Evolutionary conservation across 73 alveolate species (phyloP).

Genomic region (Paramecium octaurelia): DNA sequence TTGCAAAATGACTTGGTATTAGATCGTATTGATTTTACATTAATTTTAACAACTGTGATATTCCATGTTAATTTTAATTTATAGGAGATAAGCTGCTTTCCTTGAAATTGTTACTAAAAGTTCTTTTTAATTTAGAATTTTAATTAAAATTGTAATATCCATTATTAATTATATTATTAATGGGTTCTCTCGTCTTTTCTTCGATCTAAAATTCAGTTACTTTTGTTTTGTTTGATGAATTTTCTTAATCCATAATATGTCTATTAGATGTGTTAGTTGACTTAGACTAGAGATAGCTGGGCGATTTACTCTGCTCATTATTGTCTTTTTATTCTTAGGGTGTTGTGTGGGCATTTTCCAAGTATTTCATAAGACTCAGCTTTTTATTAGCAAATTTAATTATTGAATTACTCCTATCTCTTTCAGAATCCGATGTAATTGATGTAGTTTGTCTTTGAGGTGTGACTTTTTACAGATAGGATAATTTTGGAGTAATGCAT

Average conservation of each 20-base stretch:
- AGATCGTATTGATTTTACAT: not conserved
- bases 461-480: not conserved
- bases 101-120: not conserved
- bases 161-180: not conserved
- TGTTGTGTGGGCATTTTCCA: constrained; percentile 26
- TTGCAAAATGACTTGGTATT: not conserved
- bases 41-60: not conserved
- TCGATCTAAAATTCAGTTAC: not conserved
- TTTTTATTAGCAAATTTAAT: not conserved
- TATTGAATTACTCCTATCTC: constrained; percentile 34
- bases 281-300: not conserved
- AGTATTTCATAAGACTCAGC: not conserved
- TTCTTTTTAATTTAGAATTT: not conserved
- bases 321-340: not conserved
- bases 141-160: not conserved
- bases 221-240: not conserved
- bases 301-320: not conserved
- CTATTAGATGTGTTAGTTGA: constrained; percentile 44
- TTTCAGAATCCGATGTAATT: not conserved
- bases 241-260: not conserved
- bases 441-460: not conserved
- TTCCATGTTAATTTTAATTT: not conserved
- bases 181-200: not conserved
- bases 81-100: not conserved
- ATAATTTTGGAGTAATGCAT: not conserved